Evolutionary conservation across 2,329 filamentous ascomycete genomes (phyloP), one percentile per base, ranked within the genome.

Genomic region (Cladosporium sp.): DNA sequence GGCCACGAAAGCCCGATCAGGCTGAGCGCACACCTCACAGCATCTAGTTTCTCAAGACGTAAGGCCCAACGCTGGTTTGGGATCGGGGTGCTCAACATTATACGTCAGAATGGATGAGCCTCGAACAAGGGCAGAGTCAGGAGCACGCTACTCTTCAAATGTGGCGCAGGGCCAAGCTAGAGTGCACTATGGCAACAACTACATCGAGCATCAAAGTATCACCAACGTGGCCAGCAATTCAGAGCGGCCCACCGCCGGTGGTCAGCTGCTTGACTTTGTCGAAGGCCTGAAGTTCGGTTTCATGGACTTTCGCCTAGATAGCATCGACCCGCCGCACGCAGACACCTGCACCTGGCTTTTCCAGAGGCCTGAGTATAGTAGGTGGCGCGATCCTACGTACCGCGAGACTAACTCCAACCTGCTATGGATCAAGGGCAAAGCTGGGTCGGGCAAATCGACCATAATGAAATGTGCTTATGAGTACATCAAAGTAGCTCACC

Each of bases 371-470:
- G 22, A 33, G n/a, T 54, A 52, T 19, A 34, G 11, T 3, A 33
- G 14, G 9, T 54, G 53, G 53, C 40, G 37, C 7, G 14, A 43
- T 19, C 9, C n/a, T 4, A 2, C 11, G 3, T 10, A 10, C 1
- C 38, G 38, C 1, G 2, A 9, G 2, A 6, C 3, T 1, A 37
- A 50, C 9, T 52, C 61, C 50, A 66, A 66, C 6, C 64, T 71
- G 42, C 14, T 74, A 1, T 73, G 70, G 70, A 67, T 73, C 8
- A 69, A 61, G 22, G 69, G 70, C 1, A 72, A 72, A 46, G 65
- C 70, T 10, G 70, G 68, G 3, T 59, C 67, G 2, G 71, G 69
- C 63, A 70, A 54, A 61, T 72, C 58, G 9, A 76, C 71, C 0
- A 51, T 75, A 3, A 67, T 69, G 60, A 70, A 68, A 49, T 63